phyloP scores from a whole-genome alignment of 495 filamentous ascomycete genomes.

The Neurospora sp. region DNA sequence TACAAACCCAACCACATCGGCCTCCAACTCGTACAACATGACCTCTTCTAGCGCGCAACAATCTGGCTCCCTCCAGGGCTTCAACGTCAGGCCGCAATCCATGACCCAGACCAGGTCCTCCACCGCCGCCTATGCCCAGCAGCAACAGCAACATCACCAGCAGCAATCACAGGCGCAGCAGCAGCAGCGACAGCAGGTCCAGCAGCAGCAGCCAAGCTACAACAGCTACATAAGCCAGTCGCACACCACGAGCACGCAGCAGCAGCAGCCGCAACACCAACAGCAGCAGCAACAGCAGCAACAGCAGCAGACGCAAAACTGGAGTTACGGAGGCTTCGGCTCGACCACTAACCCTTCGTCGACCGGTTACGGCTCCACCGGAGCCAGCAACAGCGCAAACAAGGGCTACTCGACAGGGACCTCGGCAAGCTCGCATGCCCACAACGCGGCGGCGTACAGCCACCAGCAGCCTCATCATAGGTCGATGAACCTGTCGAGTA shows the following conservation, averaged over 20 bases:
- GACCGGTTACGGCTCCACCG: slow-evolving; percentile 8
- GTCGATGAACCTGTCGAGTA: slow-evolving; percentile 21
- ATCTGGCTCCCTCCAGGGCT: slow-evolving; percentile 14
- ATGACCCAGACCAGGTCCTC: slow-evolving; percentile 10
- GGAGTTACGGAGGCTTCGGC: slow-evolving; percentile 6
- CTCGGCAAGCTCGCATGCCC: slow-evolving; percentile 3
- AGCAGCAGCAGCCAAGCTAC: slow-evolving; percentile 8
- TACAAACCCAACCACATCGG: slow-evolving; percentile 5
- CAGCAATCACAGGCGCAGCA: slow-evolving; percentile 11
- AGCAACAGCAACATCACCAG: slow-evolving; percentile 14
- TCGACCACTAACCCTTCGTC: slow-evolving; percentile 3
- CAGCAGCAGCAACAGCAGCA: background rate
- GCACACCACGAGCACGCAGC: slow-evolving; percentile 7
- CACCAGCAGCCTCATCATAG: slow-evolving; percentile 12
- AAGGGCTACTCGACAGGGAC: slow-evolving; percentile 5
- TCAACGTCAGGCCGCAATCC: slow-evolving; percentile 17
- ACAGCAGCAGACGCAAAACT: slow-evolving; percentile 2
- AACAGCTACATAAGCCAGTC: slow-evolving; percentile 10
- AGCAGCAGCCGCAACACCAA: slow-evolving; percentile 3
- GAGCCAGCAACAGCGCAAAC: background rate
- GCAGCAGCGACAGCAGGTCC: slow-evolving; percentile 9
- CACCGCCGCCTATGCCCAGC: slow-evolving; percentile 12
- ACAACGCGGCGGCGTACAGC: slow-evolving; percentile 4
- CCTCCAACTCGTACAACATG: slow-evolving; percentile 4
- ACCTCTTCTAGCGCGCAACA: slow-evolving; percentile 7